phyloP scores from a whole-genome alignment of 2,329 filamentous ascomycete genomes.

The Periconia sp. region DNA sequence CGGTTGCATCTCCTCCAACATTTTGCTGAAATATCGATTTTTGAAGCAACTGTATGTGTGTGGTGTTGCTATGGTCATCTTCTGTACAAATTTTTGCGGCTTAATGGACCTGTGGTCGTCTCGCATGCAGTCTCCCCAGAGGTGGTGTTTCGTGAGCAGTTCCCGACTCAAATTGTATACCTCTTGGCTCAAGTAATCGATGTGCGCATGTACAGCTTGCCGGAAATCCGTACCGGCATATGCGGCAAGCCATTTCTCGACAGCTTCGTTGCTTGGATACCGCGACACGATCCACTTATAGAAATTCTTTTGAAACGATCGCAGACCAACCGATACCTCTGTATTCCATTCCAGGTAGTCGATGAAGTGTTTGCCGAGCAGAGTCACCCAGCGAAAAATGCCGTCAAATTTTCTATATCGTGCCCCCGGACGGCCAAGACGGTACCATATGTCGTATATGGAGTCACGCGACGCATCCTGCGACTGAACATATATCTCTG shows the following conservation, averaged over 20 bases:
- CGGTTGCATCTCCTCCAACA: slow-evolving; percentile 45
- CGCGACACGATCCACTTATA: slow-evolving; percentile 54
- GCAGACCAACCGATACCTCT: slow-evolving; percentile 48
- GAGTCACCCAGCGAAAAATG: slow-evolving; percentile 70
- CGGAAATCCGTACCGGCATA: slow-evolving; percentile 62
- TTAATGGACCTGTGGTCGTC: slow-evolving; percentile 9
- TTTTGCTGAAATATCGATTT: slow-evolving; percentile 60
- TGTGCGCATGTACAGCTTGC: slow-evolving; percentile 59
- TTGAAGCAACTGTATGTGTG: slow-evolving; percentile 67
- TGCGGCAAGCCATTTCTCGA: slow-evolving; percentile 57
- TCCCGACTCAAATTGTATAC: slow-evolving; percentile 52
- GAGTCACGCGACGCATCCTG: slow-evolving; percentile 21
- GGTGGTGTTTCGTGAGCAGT: slow-evolving; percentile 38
- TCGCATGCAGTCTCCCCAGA: slow-evolving; percentile 57
- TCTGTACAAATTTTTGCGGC: slow-evolving; percentile 17
- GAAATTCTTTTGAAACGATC: slow-evolving; percentile 62
- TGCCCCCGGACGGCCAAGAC: slow-evolving; percentile 55
- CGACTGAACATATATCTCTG: slow-evolving; percentile 68
- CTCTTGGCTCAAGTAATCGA: slow-evolving; percentile 68
- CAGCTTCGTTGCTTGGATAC: slow-evolving; percentile 48
- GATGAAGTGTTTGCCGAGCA: slow-evolving; percentile 70
- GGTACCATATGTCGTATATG: slow-evolving; percentile 62
- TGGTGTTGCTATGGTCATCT: slow-evolving; percentile 67
- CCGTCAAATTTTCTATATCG: slow-evolving; percentile 66
- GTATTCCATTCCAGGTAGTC: slow-evolving; percentile 58